phyloP scores from a whole-genome alignment of 164 flowering plant species.

The Euptelea pleiosperma region DNA sequence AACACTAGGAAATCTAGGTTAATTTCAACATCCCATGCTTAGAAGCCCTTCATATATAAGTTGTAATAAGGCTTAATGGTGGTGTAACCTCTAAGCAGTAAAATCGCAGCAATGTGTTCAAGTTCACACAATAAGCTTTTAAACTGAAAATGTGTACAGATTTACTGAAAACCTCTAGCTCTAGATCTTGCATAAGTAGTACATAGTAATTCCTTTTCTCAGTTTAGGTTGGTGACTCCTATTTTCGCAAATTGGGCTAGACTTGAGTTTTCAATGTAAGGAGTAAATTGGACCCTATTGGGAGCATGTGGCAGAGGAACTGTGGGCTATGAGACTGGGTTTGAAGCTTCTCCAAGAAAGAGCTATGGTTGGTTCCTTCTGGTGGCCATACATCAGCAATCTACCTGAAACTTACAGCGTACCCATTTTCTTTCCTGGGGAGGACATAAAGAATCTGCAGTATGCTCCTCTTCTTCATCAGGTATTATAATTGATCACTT shows the following conservation, averaged over 20 bases:
- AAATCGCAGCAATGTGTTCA: not conserved
- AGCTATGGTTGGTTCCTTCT: conserved; percentile 75
- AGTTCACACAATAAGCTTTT: not conserved
- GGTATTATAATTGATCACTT: conserved; percentile 38
- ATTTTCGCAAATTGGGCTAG: conserved; percentile 44
- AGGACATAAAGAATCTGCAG: conserved; percentile 87
- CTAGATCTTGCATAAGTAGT: not conserved
- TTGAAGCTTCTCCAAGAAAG: conserved; percentile 90
- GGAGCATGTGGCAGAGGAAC: conserved; percentile 96
- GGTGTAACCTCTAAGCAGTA: not conserved
- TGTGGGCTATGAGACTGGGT: conserved; percentile 93
- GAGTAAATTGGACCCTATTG: conserved; percentile 59
- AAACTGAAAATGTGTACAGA: not conserved
- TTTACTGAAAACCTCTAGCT: not conserved
- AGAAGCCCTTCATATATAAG: too few relatives aligned
- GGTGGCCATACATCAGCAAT: conserved; percentile 99
- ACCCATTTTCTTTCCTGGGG: conserved; percentile 89
- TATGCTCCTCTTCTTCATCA: conserved; percentile 91
- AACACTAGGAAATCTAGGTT: too few relatives aligned
- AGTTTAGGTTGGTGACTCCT: conserved; percentile 39
- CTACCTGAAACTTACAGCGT: conserved; percentile 84
- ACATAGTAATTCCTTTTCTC: conserved; percentile 2
- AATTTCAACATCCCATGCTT: too few relatives aligned
- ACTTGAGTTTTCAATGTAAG: conserved; percentile 51
- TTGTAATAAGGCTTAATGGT: not conserved